Percentiles rank a stretch among this genome's conserved stretches.
Conservation (phyloP, 257 asterid species). For the Fraxinus americana region DNA sequence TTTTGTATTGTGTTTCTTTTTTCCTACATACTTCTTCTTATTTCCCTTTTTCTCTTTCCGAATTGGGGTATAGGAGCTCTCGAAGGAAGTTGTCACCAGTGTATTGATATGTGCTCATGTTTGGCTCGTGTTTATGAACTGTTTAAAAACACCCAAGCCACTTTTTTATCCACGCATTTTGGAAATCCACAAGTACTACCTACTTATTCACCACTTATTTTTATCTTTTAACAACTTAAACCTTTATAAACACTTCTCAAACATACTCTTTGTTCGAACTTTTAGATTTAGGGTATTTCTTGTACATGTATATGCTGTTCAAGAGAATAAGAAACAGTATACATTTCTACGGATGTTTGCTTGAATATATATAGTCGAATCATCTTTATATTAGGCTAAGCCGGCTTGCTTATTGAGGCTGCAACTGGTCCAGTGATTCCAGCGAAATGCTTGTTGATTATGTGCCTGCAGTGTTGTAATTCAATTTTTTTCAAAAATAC, state of each 20-base stretch:
- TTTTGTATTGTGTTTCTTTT: background rate
- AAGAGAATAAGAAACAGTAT: background rate
- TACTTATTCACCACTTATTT: no score
- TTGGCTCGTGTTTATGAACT: no score
- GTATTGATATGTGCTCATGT: background rate
- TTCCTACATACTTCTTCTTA: background rate
- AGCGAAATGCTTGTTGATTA: background rate
- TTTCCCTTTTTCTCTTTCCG: background rate
- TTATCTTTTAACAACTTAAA: no score
- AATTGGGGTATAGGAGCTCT: background rate
- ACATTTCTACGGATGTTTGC: background rate
- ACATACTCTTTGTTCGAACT: background rate
- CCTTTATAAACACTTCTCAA: no score
- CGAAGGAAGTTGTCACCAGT: background rate
- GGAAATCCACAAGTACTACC: no score
- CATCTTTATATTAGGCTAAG: background rate
- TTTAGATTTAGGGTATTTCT: background rate
- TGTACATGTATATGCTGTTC: background rate
- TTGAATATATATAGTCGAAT: background rate
- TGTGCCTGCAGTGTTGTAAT: background rate
- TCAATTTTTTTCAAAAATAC: background rate
- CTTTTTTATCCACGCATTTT: no score
- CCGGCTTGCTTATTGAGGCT: background rate
- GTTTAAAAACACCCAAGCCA: no score
- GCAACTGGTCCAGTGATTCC: background rate